Evolutionary conservation across 2,329 filamentous ascomycete genomes (phyloP), one percentile per base, ranked within the genome.

Genomic region (Dothidotthia symphoricarpi): DNA sequence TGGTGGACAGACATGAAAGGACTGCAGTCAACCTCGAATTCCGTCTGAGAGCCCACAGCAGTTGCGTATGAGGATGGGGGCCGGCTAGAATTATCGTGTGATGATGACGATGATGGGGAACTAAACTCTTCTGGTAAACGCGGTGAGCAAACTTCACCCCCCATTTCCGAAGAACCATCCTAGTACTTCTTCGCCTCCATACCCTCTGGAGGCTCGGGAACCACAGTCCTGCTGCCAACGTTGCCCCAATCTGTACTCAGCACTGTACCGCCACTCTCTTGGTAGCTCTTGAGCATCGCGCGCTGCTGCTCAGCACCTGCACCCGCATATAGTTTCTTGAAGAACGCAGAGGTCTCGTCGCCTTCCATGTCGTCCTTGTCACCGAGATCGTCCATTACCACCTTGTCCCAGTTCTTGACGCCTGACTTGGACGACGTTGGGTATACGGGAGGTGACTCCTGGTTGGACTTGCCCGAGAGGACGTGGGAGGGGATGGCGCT

Each of bases 231-330:
- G 47, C 75, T 78, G 34, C 80, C 79, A 14, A 96, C 91, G 45
- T 95, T 86, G 8, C 72, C 69, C 93, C 93, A 98, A 63, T 91
- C 88, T 0, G 93, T 98, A 67, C 88, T 96, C 33, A 98, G 71
- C 3, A 86, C 80, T 0, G 93, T 98, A 4, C 93, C 93, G 53
- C 94, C 93, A 67, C 90, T 96, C 74, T 98, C 91, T 11, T 82
- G 76, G 59, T 88, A 97, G 61, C 88, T 95, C 79, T 98, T 98
- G 81, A 94, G 88, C 93, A 98, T 98, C 7, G 93, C 93, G 2
- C 89, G 81, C 61, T 82, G 82, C 41, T 88, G 87, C 54, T 98
- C 91, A 0, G 83, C 80, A 32, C 85, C 82, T 0, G 88, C 82
- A 24, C 73, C 75, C 47, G 85, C 81, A 70, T 91, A 97, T 1